Conservation (phyloP, 371 early-diverging fungal genomes). For the Dichotomocladium elegans region DNA sequence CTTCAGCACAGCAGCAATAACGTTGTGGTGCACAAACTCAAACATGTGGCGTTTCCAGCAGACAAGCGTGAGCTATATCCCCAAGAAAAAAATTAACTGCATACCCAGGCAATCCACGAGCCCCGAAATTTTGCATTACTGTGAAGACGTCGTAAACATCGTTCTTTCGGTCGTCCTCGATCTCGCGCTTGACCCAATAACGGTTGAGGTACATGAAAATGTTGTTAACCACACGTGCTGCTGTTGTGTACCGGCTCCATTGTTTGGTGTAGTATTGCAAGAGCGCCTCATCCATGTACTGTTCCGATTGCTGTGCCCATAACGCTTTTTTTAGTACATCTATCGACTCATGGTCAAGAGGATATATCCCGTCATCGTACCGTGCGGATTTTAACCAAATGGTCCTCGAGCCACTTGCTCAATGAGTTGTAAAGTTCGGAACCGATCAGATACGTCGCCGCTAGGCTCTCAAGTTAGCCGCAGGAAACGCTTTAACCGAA, state of each 20-base stretch:
- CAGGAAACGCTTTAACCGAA: background rate
- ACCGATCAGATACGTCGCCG: conserved; percentile 79
- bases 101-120: background rate
- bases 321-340: background rate
- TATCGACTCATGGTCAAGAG: background rate
- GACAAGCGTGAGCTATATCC: conserved; percentile 68
- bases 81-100: background rate
- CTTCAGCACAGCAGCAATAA: conserved; percentile 81
- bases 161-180: conserved; percentile 86
- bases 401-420: conserved; percentile 69
- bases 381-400: conserved; percentile 53
- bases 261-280: conserved; percentile 84
- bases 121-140: no score
- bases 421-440: conserved; percentile 80
- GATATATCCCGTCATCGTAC: conserved; percentile 15
- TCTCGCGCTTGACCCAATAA: conserved; percentile 95
- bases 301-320: conserved; percentile 52
- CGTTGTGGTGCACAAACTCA: conserved; percentile 67
- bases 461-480: no score
- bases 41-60: conserved; percentile 90
- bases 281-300: conserved; percentile 74
- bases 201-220: conserved; percentile 93
- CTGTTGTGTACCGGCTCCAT: conserved; percentile 86
- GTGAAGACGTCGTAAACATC: conserved; percentile 92
- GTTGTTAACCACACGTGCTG: conserved; percentile 83